Evolutionary conservation across 768 basidiomycete species (phyloP), one percentile per base, ranked within the genome.

Genomic region (Melanogaster broomeanus): DNA sequence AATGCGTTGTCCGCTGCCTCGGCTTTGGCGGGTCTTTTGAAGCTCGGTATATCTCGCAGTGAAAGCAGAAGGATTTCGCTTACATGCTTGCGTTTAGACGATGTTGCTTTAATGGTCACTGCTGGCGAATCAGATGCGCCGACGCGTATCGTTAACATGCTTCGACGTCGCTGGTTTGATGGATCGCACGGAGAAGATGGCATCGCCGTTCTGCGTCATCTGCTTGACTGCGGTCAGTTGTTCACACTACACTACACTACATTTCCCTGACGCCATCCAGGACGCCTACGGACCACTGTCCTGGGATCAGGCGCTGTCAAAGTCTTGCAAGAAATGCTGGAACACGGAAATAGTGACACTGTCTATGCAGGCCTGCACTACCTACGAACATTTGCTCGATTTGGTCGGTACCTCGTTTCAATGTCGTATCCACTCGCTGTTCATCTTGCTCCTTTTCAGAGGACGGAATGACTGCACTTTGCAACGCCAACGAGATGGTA

Each of bases 161-260:
- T 67, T 27, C 50, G 27, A 42, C 57, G 55, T 43, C 56, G 63
- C 37, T 63, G 66, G 63, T 67, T 68, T 16, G 65, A 68, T 18
- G 64, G 56, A 10, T 13, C 53, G n/a, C 53, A 46, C 1, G 63
- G 63, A 31, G 66, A 66, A 55, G 66, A 67, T 24, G 61, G 61
- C 19, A 47, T 67, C 2, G 51, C 49, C 24, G 57, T 57, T n/a
- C 37, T 67, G 1, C 49, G 49, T 4, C 40, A 53, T 25, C 15
- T 68, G 6, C 42, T 68, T 6, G 45, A 52, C 12, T 52, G 61
- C 40, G 61, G 65, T 67, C 37, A 52, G 66, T 55, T 4, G 13
- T 25, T 27, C 8, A 12, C 3, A 6, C 0, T 28, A 10, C 12
- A 3, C n/a, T 12, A 6, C 25, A n/a, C 25, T 25, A 15, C 21